Evolutionary conservation across 2,329 filamentous ascomycete genomes (phyloP).

Genomic region (Colletotrichum trifolii): DNA sequence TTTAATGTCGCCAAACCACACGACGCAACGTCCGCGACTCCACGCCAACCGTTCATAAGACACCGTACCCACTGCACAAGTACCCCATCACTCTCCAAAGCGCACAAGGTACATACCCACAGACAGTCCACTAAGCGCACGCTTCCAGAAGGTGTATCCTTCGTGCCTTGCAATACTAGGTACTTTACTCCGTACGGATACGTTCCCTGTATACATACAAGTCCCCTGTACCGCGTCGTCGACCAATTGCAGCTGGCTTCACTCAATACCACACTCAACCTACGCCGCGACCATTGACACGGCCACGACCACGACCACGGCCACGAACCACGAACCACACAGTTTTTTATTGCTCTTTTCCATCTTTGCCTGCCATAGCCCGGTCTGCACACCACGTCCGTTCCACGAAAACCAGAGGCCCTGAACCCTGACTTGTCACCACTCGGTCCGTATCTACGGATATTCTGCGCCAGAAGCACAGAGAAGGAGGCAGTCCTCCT

Average conservation of each 20-base stretch:
- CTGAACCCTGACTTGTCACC: slow-evolving; percentile 5
- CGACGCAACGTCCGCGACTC: no score
- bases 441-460: slow-evolving; percentile 7
- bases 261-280: slow-evolving; percentile 23
- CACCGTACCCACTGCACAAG: no score
- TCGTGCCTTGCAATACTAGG: no score
- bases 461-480: not conserved
- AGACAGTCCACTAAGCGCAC: no score
- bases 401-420: slow-evolving; percentile 14
- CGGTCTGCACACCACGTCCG: slow-evolving; percentile 14
- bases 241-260: slow-evolving; percentile 23
- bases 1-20: slow-evolving; percentile 25
- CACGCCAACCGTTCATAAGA: no score
- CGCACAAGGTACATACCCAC: not conserved
- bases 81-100: not conserved
- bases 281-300: slow-evolving; percentile 19
- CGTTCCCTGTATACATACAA: not conserved
- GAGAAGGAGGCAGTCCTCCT: slow-evolving; percentile 2
- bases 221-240: slow-evolving; percentile 25
- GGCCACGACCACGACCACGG: slow-evolving; percentile 14
- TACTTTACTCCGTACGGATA: no score
- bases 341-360: slow-evolving; percentile 20
- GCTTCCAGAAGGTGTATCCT: no score
- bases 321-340: not conserved
- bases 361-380: not conserved